phyloP scores from a whole-genome alignment of 371 early-diverging fungal genomes.

The Actinomortierella wolfii region DNA sequence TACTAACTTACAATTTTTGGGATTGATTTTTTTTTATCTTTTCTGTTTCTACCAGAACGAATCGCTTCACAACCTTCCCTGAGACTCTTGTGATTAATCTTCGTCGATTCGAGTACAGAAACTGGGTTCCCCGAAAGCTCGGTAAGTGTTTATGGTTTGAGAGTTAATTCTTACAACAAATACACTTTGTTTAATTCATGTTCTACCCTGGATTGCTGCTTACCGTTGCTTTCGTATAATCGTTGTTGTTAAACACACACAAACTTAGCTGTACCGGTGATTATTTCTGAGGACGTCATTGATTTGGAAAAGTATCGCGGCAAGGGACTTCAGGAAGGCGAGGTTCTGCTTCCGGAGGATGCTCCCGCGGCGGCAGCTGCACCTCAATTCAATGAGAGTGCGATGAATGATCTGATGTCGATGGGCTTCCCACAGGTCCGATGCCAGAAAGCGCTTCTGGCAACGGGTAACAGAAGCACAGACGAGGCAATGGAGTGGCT shows the following conservation, averaged over 20 bases:
- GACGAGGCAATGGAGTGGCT: slow-evolving; percentile 94
- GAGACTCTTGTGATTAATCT: slow-evolving; percentile 80
- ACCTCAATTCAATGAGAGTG: slow-evolving; percentile 64
- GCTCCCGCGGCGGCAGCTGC: slow-evolving; percentile 38
- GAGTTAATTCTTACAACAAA: no score
- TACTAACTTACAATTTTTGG: not conserved
- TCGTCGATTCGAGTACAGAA: slow-evolving; percentile 83
- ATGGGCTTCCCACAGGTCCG: slow-evolving; percentile 93
- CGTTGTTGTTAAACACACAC: not conserved
- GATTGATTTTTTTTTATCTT: not conserved
- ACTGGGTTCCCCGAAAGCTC: slow-evolving; percentile 89
- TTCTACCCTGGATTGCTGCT: not conserved
- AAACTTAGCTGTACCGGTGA: slow-evolving; percentile 56
- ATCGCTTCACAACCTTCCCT: slow-evolving; percentile 84
- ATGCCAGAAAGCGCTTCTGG: slow-evolving; percentile 79
- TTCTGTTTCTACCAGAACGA: slow-evolving; percentile 54
- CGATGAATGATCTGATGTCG: slow-evolving; percentile 73
- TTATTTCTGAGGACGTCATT: slow-evolving; percentile 55
- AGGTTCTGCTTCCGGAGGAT: slow-evolving; percentile 77
- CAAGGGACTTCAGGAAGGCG: slow-evolving; percentile 70
- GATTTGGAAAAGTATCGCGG: slow-evolving; percentile 68
- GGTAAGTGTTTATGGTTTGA: slow-evolving; percentile 48
- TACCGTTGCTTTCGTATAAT: no score
- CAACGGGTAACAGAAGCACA: slow-evolving; percentile 80
- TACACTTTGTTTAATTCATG: not conserved